Conservation (phyloP, 2,329 filamentous ascomycete species). For the Ophiosphaerella narmari region DNA sequence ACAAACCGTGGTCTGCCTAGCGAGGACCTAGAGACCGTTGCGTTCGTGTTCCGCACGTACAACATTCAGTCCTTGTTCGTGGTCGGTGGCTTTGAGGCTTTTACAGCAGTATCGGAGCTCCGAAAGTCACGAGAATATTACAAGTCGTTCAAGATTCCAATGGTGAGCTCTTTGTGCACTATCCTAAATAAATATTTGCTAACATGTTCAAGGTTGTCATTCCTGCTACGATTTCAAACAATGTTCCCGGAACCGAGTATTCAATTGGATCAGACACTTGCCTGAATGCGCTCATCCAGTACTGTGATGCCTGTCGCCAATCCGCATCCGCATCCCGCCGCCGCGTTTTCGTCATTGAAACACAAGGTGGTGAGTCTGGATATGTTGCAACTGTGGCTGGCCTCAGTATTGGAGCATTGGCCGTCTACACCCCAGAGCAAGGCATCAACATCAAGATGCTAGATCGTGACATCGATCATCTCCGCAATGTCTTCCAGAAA, state of each 20-base stretch:
- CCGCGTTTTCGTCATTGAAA: slow-evolving; percentile 96
- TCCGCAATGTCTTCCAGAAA: slow-evolving; percentile 81
- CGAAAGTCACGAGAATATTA: slow-evolving; percentile 78
- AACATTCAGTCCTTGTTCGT: slow-evolving; percentile 90
- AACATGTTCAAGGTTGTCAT: slow-evolving; percentile 69
- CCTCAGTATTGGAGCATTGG: slow-evolving; percentile 86
- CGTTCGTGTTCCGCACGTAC: slow-evolving; percentile 81
- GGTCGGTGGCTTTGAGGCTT: slow-evolving; percentile 94
- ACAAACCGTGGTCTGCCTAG: slow-evolving; percentile 92
- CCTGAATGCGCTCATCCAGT: slow-evolving; percentile 89
- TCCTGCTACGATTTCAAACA: slow-evolving; percentile 98
- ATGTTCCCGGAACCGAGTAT: slow-evolving; percentile 96
- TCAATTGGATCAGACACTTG: slow-evolving; percentile 96
- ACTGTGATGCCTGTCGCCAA: slow-evolving; percentile 97
- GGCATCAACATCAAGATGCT: slow-evolving; percentile 94
- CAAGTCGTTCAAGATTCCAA: slow-evolving; percentile 87
- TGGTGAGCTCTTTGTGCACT: slow-evolving; percentile 49
- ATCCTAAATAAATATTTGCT: slow-evolving; percentile 2
- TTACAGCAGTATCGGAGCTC: slow-evolving; percentile 87
- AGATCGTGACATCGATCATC: slow-evolving; percentile 82
- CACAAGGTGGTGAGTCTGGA: slow-evolving; percentile 90
- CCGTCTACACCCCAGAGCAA: slow-evolving; percentile 96
- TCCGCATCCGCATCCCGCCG: slow-evolving; percentile 92
- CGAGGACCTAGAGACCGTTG: slow-evolving; percentile 83
- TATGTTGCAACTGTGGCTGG: slow-evolving; percentile 92